A percentile compares a stretch with the other conserved stretches of the same genome.
phyloP scores from a whole-genome alignment of 306 rosid genomes.

The Luffa acutangula region DNA sequence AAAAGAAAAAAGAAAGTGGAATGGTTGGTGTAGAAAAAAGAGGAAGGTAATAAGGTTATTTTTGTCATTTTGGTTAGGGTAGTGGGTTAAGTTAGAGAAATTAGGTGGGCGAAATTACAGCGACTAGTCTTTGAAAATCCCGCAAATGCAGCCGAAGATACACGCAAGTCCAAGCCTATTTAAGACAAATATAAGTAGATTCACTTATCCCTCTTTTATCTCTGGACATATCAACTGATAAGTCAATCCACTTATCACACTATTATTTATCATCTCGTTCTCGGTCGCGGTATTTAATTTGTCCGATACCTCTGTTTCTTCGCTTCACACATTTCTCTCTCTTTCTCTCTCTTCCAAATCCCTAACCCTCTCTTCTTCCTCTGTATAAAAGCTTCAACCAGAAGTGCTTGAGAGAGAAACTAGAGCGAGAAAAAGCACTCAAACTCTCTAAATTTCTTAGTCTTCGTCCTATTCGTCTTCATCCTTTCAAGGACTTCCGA shows the following conservation, averaged over 20 bases:
- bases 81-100: neutral
- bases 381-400: constrained; percentile 63
- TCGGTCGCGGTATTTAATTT: constrained; percentile 75
- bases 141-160: constrained; percentile 34
- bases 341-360: constrained; percentile 54
- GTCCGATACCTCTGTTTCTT: constrained; percentile 64
- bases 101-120: neutral
- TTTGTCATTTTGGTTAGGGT: neutral
- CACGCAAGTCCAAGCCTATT: constrained; percentile 31
- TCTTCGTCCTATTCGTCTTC: constrained; percentile 22
- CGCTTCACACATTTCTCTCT: constrained; percentile 36
- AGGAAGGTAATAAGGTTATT: neutral
- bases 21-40: neutral
- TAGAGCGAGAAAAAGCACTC: constrained; percentile 43
- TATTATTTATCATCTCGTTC: constrained; percentile 46
- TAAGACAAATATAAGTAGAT: neutral
- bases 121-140: constrained; percentile 17
- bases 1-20: neutral
- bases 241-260: constrained; percentile 19
- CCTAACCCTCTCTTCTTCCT: constrained; percentile 44
- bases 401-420: constrained; percentile 62
- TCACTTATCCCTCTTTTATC: constrained; percentile 1
- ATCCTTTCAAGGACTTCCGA: constrained; percentile 41
- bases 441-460: constrained; percentile 14
- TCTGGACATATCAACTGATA: neutral